Evolutionary conservation across 192 early-diverging fungal species (phyloP).

Genomic region (Coemansia sp.): DNA sequence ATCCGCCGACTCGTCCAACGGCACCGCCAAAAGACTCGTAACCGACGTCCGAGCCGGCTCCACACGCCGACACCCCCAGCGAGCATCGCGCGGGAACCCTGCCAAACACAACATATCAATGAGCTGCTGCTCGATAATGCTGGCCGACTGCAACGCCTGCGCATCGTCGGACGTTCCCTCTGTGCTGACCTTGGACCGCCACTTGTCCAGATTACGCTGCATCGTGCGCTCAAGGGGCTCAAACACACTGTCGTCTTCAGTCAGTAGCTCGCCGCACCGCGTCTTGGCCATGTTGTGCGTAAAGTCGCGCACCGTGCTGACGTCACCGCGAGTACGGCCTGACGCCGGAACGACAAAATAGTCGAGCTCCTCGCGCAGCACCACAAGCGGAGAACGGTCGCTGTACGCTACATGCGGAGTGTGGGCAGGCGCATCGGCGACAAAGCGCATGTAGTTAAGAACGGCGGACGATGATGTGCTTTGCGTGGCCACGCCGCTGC

Average conservation of each 20-base stretch:
- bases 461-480: constrained; percentile 55
- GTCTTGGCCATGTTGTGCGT: constrained; percentile 61
- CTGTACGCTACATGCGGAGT: constrained; percentile 30
- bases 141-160: constrained; percentile 43
- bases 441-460: constrained; percentile 56
- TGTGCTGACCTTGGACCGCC: constrained; percentile 37
- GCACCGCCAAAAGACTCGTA: constrained; percentile 68
- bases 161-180: constrained; percentile 50
- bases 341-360: constrained; percentile 64
- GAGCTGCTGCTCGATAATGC: constrained; percentile 69
- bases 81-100: constrained; percentile 68
- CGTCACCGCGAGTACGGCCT: constrained; percentile 39
- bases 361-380: constrained; percentile 76
- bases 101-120: constrained; percentile 81
- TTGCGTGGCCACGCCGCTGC: constrained; percentile 46
- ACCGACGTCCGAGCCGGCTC: constrained; percentile 70
- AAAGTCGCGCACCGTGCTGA: constrained; percentile 45
- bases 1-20: constrained; percentile 67
- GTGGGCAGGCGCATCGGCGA: constrained; percentile 7
- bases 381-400: constrained; percentile 70
- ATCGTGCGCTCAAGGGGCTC: constrained; percentile 73
- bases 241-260: constrained; percentile 71
- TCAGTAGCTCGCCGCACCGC: constrained; percentile 62
- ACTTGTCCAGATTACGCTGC: constrained; percentile 57
- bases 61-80: constrained; percentile 72